A percentile compares a stretch with the other conserved stretches of the same genome.
Conservation (phyloP, 208 protist species). For the Herpetomonas samuelpessoai region DNA sequence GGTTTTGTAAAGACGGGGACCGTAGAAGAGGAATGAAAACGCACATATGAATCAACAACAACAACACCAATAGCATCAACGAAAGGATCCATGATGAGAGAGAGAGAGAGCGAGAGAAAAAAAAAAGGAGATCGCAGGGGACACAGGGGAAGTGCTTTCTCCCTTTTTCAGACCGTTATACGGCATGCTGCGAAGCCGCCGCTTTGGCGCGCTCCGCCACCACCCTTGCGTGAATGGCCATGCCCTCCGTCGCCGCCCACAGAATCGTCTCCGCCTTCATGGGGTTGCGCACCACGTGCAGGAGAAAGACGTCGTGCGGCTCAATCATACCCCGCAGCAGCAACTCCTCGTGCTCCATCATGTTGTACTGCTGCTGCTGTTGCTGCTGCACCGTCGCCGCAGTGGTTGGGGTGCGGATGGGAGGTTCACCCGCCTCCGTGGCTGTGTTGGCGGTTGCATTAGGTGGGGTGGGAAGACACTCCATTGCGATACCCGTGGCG, state of each 20-base stretch:
- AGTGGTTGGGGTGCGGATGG: too few species aligned
- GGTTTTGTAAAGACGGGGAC: background rate
- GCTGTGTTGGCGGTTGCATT: too few species aligned
- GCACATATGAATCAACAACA: slow-evolving; percentile 4
- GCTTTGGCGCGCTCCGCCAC: slow-evolving; percentile 8
- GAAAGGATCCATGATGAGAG: background rate
- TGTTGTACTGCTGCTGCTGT: slow-evolving; percentile 5
- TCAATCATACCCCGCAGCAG: slow-evolving; percentile 20
- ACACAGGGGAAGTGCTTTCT: slow-evolving; percentile 10
- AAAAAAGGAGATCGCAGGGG: background rate
- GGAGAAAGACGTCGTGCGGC: slow-evolving; percentile 34
- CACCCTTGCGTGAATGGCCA: slow-evolving; percentile 25
- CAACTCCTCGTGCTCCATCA: background rate
- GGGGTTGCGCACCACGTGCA: slow-evolving; percentile 23
- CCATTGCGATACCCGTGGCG: too few species aligned
- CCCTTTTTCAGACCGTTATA: background rate
- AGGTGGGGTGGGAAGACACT: too few species aligned
- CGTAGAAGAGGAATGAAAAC: background rate
- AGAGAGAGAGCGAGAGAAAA: slow-evolving; percentile 11
- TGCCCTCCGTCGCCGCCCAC: slow-evolving; percentile 34
- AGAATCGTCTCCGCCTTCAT: slow-evolving; percentile 25
- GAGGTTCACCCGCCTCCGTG: too few species aligned
- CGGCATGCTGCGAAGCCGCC: too few species aligned
- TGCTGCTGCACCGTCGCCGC: slow-evolving; percentile 5
- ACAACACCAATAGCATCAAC: background rate